These are phyloP conservation scores for Sedum album DNA, from an alignment of 164 flowering plant genomes.

Conservation along the genomic window DNA sequence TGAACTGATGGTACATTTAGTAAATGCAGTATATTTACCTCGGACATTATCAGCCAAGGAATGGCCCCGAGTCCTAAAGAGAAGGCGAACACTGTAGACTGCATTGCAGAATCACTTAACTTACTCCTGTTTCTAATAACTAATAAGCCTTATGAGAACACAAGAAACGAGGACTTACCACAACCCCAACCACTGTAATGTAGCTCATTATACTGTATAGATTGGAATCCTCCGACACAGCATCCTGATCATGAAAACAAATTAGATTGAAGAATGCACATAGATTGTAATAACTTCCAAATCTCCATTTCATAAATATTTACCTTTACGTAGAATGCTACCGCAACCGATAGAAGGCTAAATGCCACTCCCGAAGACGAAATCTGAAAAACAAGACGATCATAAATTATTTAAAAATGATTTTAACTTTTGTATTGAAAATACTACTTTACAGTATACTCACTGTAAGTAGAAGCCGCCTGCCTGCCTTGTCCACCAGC, in stretches of 20 bases:
- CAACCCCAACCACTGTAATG: too few species aligned
- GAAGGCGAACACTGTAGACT: conserved; percentile 28
- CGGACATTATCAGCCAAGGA: conserved; percentile 45
- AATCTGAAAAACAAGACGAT: background rate
- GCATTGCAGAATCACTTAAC: background rate
- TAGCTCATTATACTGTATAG: conserved; percentile 23
- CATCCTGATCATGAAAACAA: too few species aligned
- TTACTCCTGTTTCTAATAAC: background rate
- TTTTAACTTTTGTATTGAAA: background rate
- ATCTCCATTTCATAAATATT: too few species aligned
- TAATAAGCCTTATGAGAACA: background rate
- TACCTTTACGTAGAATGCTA: conserved; percentile 32
- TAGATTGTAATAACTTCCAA: too few species aligned
- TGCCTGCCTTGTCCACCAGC: too few species aligned
- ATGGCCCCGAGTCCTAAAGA: too few species aligned
- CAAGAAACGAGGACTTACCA: conserved; percentile 14
- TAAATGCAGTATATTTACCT: conserved; percentile 18
- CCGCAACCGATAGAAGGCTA: conserved; percentile 30
- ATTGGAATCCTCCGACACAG: conserved; percentile 20
- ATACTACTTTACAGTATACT: too few species aligned
- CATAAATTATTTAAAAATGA: background rate
- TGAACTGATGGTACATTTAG: background rate
- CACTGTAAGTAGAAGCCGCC: too few species aligned
- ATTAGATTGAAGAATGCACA: too few species aligned
- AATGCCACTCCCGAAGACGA: conserved; percentile 23